Evolutionary conservation across 371 early-diverging fungal species (phyloP), one percentile per base, ranked within the genome.

Genomic region (Mortierella sp.): DNA sequence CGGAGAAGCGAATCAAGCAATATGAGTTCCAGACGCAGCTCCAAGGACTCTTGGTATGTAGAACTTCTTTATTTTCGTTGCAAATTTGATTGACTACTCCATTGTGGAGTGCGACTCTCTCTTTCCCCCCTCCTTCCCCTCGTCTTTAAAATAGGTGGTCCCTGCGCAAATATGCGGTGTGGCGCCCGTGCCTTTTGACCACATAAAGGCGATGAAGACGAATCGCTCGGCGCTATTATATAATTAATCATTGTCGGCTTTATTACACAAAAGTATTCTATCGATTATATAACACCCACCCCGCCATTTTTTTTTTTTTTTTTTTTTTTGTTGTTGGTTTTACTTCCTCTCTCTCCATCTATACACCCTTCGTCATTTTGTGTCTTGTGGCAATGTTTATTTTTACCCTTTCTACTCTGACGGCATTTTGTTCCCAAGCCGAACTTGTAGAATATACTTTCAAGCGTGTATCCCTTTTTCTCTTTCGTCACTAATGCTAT

Each of bases 31-130:
- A 64, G 77, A 22, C 72, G 77, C 48, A 77, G 77, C 45, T 77
- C 77, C 55, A 77, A 77, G 66, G 77, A 77, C 24, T 77, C 72
- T 13, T 48, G 69, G 77, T 77, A 72, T 62, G 77, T 21, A 11
- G 33, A 16, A 43, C 24, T 22, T 11, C 21, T 33, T 33, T 28
- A 40, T 55, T 43, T 66, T 57, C 48, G 15, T 36, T 33, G 61
- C 61, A 21, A 8, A 41, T 43, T 43, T 28, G 43, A 9, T 43
- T 43, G 43, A 43, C 43, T 43, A 21, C 59, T n/a, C n/a, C n/a
- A 48, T 48, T 19, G 13, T 19, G 19, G 11, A 19, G 48, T 19
- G 48, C 38, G n/a, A 19, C 13, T 19, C 21, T 36, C 33, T 52
- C 38, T 33, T 32, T 52, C 33, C n/a, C 52, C 36, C 58, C 58